Base-by-base conservation (phyloP, 1,284 basidiomycete genomes). In the Ustilago cynodontis region DNA sequence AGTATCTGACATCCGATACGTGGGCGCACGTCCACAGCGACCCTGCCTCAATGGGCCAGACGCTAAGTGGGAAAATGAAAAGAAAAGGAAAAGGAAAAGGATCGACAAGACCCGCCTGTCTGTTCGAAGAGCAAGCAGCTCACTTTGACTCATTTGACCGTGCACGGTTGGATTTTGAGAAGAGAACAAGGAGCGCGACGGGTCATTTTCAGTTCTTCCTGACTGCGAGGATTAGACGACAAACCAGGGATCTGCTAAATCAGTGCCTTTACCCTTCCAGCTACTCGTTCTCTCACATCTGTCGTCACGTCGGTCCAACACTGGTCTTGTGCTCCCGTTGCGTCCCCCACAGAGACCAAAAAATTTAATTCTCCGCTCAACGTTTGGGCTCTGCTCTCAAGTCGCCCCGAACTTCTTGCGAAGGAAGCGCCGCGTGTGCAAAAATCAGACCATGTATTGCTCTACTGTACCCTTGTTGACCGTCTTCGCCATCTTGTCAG, bases 371-470 rank as follows among this genome's bases (percentile, higher is more conserved):
- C 26, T 26, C 29, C 33, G 47, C 47, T 35, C 28, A 18, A 10
- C n/a, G 18, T 47, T 43, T 41, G 26, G 52, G 39, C 51, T 41
- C n/a, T n/a, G n/a, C n/a, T 24, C 22, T 55, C 37, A 24, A 24
- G 24, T 50, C 55, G 62, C 55, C 29, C 63, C 56, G 57, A 59
- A 11, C 29, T 20, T 31, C 26, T n/a, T 35, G 52, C 33, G 20
- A 54, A 26, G 31, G 5, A 11, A 33, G 33, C 8, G 52, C 22
- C 52, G 52, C 52, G 52, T 56, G 37, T 39, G 31, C 28, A 16
- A 63, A 60, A 70, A 70, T 70, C 68, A 70, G 68, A 70, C 68
- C 62, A 70, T 41, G 37, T 41, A 10, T 20, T 9, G 41, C 11
- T 20, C 41, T 20, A 33, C 41, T 1, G 7, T 20, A 20, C 20